phyloP scores from a whole-genome alignment of 202 grass and related monocot genomes.

The Panicum virgatum region DNA sequence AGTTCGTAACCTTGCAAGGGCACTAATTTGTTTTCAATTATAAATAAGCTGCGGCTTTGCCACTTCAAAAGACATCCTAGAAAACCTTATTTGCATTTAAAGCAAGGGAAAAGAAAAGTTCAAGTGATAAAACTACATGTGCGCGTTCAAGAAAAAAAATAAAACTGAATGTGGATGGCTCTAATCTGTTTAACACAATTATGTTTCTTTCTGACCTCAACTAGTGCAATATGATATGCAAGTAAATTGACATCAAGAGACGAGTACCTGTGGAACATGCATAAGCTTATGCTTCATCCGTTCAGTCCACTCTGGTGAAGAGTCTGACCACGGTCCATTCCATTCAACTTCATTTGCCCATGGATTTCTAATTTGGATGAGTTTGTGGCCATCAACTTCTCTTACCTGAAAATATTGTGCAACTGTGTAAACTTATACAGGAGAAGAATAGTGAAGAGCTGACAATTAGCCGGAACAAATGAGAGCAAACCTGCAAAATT shows the following conservation, averaged over 20 bases:
- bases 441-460: slow-evolving; percentile 4
- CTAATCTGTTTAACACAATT: neutral
- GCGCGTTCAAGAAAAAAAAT: too few species aligned
- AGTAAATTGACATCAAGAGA: slow-evolving; percentile 17
- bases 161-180: neutral
- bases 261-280: slow-evolving; percentile 86
- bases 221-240: slow-evolving; percentile 1
- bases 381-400: slow-evolving; percentile 98
- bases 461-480: slow-evolving; percentile 11
- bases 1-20: neutral
- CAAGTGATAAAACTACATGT: neutral
- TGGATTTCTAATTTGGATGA: slow-evolving; percentile 98
- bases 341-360: slow-evolving; percentile 99
- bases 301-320: slow-evolving; percentile 91
- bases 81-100: neutral
- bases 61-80: neutral
- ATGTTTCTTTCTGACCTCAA: slow-evolving; percentile 6
- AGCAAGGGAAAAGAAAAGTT: neutral
- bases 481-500: slow-evolving; percentile 83
- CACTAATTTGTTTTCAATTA: slow-evolving; percentile 4
- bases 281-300: slow-evolving; percentile 99
- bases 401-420: slow-evolving; percentile 66
- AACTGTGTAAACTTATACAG: slow-evolving; percentile 23
- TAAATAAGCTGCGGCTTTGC: neutral
- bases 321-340: slow-evolving; percentile 98